Evolutionary conservation across 768 basidiomycete genomes (phyloP), one percentile per base, ranked within the genome.

Genomic region (Leucocoprinus sp.): DNA sequence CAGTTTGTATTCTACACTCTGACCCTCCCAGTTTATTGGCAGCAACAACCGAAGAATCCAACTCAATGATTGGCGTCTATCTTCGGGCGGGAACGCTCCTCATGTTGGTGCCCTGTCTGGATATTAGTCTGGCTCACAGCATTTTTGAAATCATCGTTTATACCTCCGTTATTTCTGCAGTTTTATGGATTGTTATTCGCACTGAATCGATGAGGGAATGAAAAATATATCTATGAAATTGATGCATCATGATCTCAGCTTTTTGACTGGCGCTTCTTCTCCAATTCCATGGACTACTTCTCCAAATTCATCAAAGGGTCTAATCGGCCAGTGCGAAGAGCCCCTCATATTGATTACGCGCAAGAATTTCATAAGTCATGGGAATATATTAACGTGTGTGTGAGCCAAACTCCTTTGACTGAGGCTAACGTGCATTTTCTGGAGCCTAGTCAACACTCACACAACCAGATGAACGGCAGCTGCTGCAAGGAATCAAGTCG

Each of bases 401-500:
- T 8, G 9, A 6, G 18, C 31, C 17, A 17, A 27, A 8, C 39
- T 28, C 4, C 5, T 21, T 39, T 17, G 14, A 34, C 5, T 8
- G 35, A 5, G 3, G 15, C 35, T 45, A 23, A 31, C 19, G 11
- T 37, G 8, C 26, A 24, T 22, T 11, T 21, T 36, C 17, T n/a
- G 28, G 43, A 43, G 34, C 37, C 12, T 52, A 93, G 92, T 78
- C 78, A 53, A 93, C 87, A 4, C 75, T 96, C n/a, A 65, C 76
- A 38, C 73, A 85, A 58, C 92, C 93, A 0, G 91, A 96, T 62
- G 92, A 96, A 66, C 74, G 92, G 31, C 91, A 93, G 60, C 62
- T 96, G 28, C 68, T 78, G 9, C 78, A 75, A 58, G 91, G 93
- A 11, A 93, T 93, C 55, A 66, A 67, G 42, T 79, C 80, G 8